Base-by-base conservation (phyloP, 257 asterid genomes). In the Lantana camara region DNA sequence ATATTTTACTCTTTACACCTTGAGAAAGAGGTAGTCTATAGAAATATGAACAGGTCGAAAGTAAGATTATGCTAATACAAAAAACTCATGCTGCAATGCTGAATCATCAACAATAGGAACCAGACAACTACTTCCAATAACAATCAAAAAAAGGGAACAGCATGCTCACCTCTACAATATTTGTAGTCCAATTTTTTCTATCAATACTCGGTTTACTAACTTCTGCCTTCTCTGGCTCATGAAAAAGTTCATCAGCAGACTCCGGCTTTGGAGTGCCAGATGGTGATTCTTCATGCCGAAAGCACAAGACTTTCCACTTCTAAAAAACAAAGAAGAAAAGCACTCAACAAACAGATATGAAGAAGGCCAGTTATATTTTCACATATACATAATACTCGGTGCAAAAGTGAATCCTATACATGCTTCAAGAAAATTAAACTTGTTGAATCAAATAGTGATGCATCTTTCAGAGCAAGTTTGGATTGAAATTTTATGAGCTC, bases 261-360 rank as follows among this genome's bases (percentile, higher is more conserved):
- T 83, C 85, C 5, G 77, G 76, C 37, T 79, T 77, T 37, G 83
- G 80, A 34, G 75, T 63, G 57, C 73, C 80, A 24, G 76, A 68
- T 58, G 84, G 55, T 24, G 35, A 62, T 51, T 88, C 93, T 40
- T 85, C 96, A 61, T 86, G 84, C 72, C 85, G 80, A 69, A 90
- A 90, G 86, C 97, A 90, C 20, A 73, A 75, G 66, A 90, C 63
- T 80, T 77, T 83, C 92, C 90, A 70, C 76, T 79, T 83, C 96
- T 85, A 71, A 73, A 71, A 44, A 61, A 74, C 47, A 77, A 34
- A 75, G 54, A 60, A 35, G 23, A 51, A 46, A 14, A 54, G 16
- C 42, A 60, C 51, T 75, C 66, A 75, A 60, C 29, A 56, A 7
- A 35, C n/a, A 38, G 50, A 56, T 34, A 17, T n/a, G 34, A 41